Evolutionary conservation across 495 filamentous ascomycete species (phyloP).

Genomic region (Neurospora sublineolata): DNA sequence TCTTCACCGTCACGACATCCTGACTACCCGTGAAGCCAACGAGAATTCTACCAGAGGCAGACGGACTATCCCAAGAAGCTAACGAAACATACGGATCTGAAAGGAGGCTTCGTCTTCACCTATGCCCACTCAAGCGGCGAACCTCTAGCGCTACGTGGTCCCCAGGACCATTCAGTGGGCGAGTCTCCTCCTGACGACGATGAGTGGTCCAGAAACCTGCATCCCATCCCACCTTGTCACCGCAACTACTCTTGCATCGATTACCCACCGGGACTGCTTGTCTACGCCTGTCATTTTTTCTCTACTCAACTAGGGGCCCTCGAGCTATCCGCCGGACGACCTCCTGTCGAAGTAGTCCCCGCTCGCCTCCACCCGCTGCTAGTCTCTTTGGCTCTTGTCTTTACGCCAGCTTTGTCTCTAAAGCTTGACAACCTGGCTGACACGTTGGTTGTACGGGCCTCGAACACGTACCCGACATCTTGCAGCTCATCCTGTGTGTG

Average conservation of each 20-base stretch:
- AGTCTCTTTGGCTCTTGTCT: slow-evolving; percentile 4
- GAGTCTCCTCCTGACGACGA: slow-evolving; percentile 21
- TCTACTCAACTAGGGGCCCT: slow-evolving; percentile 18
- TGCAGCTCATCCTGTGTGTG: slow-evolving; percentile 2
- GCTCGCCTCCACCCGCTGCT: slow-evolving; percentile 4
- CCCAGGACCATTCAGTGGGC: slow-evolving; percentile 30
- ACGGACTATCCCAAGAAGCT: background rate
- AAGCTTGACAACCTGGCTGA: slow-evolving; percentile 4
- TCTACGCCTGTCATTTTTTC: slow-evolving; percentile 17
- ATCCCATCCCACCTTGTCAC: slow-evolving; percentile 25
- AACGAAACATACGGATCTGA: slow-evolving; percentile 10
- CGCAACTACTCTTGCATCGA: slow-evolving; percentile 20
- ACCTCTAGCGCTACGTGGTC: slow-evolving; percentile 13
- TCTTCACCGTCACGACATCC: background rate
- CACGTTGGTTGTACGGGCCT: slow-evolving; percentile 7
- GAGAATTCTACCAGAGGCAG: background rate
- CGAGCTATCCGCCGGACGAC: slow-evolving; percentile 10
- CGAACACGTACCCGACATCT: slow-evolving; percentile 12
- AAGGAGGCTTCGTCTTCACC: slow-evolving; percentile 13
- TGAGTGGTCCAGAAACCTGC: slow-evolving; percentile 31
- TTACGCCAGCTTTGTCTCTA: background rate
- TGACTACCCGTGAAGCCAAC: background rate
- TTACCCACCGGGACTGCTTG: slow-evolving; percentile 16
- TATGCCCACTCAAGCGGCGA: slow-evolving; percentile 20
- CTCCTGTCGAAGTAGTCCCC: slow-evolving; percentile 8